Evolutionary conservation across 192 early-diverging fungal species (phyloP), one percentile per base, ranked within the genome.

Genomic region (Entomortierella lignicola): DNA sequence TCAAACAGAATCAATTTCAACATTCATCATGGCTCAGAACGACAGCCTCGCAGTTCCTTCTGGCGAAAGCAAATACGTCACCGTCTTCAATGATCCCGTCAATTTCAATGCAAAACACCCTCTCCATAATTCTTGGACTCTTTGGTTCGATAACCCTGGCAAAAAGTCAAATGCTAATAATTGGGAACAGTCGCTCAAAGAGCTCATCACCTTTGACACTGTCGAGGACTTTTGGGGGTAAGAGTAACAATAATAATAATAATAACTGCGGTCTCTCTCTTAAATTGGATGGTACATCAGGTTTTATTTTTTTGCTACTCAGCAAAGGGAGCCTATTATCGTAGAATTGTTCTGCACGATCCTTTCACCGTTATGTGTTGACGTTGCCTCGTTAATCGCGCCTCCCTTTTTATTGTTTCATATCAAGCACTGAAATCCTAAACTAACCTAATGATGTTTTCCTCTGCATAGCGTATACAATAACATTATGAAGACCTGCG

Each of bases 171-270:
- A 81, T 44, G 84, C 84, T 56, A 80, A 85, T 53, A 93, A 86
- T 74, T 99, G 96, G 97, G 88, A 90, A 26, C 87, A 90, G 30
- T 92, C 92, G 52, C 80, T 98, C 48, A 98, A 98, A 80, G 90
- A 92, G 52, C 81, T 99, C n/a, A 91, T 96, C 62, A 96, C 95
- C 34, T 88, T 99, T 43, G 86, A 91, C 64, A 77, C 95, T 4
- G 95, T 99, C 17, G 96, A 99, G 85, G 97, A 99, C 67, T 97
- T 97, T 80, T 98, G 96, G 96, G 92, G 96, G 95, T 94, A 85
- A 63, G 88, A 54, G 26, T 10, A 47, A 47, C 4, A 47, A 12
- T 12, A 47, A 20, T 12, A 10, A 37, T 7, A 37, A 37, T 7
- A 37, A 37, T 7, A 37, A 37, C 34, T 37, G 34, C 34, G 34